These are phyloP conservation scores for Yamadazyma buinensis DNA, from an alignment of 1,139 yeast species.

Conservation along the genomic window DNA sequence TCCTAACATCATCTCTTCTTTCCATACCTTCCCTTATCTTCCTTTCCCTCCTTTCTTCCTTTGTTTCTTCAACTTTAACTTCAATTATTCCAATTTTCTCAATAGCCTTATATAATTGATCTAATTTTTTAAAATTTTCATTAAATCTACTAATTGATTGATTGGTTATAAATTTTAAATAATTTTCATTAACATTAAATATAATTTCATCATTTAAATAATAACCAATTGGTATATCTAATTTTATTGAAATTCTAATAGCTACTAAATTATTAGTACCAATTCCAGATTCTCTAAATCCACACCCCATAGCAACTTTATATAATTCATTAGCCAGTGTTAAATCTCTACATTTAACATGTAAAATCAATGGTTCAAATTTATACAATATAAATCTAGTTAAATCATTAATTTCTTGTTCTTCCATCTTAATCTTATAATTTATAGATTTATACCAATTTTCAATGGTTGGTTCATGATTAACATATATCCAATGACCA, in stretches of 20 bases:
- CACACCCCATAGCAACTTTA: conserved; percentile 74
- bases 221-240: conserved; percentile 73
- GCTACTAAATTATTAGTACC: conserved; percentile 80
- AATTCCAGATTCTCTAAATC: conserved; percentile 84
- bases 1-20: conserved; percentile 34
- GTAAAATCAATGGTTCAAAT: conserved; percentile 81
- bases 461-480: conserved; percentile 55
- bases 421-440: conserved; percentile 8
- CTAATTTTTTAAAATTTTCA: conserved; percentile 58
- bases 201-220: conserved; percentile 26
- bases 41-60: conserved; percentile 57
- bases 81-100: conserved; percentile 19
- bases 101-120: conserved; percentile 43
- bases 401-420: conserved; percentile 10
- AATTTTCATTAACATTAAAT: conserved; percentile 46
- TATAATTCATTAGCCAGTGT: conserved; percentile 59
- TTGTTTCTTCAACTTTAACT: conserved; percentile 20
- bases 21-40: conserved; percentile 61
- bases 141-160: conserved; percentile 56
- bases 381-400: conserved; percentile 65
- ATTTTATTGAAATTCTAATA: conserved; percentile 63
- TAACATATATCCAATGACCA: conserved; percentile 81
- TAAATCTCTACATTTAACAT: conserved; percentile 69
- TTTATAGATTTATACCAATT: conserved; percentile 45
- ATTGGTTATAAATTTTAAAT: conserved; percentile 45